Evolutionary conservation across 768 basidiomycete species (phyloP).

Genomic region (Dentipellis sp.): DNA sequence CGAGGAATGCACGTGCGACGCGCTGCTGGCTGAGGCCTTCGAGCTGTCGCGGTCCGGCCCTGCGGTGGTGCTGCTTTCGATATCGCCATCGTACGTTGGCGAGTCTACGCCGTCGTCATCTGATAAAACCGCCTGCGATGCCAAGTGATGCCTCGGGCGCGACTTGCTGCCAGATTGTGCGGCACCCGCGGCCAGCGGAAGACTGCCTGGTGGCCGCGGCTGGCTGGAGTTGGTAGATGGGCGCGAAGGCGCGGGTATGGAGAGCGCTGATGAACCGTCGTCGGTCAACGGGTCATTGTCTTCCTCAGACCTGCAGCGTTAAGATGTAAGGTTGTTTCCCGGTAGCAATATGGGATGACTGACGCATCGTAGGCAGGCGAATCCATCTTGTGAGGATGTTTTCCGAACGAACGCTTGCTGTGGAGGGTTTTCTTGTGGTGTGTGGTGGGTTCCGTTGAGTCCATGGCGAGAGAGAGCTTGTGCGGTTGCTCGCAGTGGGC

Average conservation of each 20-base stretch:
- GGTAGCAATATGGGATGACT: slow-evolving; percentile 10
- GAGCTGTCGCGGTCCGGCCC: slow-evolving; percentile 32
- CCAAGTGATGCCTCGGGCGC: slow-evolving; percentile 32
- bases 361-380: slow-evolving; percentile 75
- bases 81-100: slow-evolving; percentile 85
- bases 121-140: slow-evolving; percentile 31
- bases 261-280: slow-evolving; percentile 49
- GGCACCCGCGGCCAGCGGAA: slow-evolving; percentile 4
- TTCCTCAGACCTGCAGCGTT: slow-evolving; percentile 61
- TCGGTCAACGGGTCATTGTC: slow-evolving; percentile 84
- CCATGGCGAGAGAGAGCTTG: slow-evolving; percentile 2
- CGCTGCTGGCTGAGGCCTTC: slow-evolving; percentile 16
- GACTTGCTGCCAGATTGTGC: slow-evolving; percentile 13
- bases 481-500: too few relatives aligned
- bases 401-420: slow-evolving; percentile 62
- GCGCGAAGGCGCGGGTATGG: slow-evolving; percentile 27
- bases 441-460: slow-evolving; percentile 4
- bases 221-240: slow-evolving; percentile 14
- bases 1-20: slow-evolving; percentile 17
- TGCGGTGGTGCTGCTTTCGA: slow-evolving; percentile 69
- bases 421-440: slow-evolving; percentile 20
- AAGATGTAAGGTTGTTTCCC: slow-evolving; percentile 16
- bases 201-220: slow-evolving; percentile 11
- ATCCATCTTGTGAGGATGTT: slow-evolving; percentile 49
- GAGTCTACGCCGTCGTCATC: slow-evolving; percentile 75